Evolutionary conservation across 352 stramenopile genomes (phyloP).

Genomic region (Lagenidium giganteum): DNA sequence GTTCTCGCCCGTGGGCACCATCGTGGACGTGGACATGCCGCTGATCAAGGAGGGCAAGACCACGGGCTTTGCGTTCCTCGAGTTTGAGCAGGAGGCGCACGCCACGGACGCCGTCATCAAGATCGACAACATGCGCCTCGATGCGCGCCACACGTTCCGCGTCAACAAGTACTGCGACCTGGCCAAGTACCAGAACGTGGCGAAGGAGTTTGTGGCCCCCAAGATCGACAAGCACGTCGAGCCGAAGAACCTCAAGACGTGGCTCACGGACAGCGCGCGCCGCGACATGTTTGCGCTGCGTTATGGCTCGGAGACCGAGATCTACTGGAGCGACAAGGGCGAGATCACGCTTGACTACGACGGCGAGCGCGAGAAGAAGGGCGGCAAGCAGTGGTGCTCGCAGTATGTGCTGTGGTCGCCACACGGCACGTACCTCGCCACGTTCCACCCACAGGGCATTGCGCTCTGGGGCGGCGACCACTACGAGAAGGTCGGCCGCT

Average conservation of each 20-base stretch:
- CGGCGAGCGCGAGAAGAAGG: constrained; percentile 93
- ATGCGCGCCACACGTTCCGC: constrained; percentile 96
- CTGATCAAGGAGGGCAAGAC: constrained; percentile 52
- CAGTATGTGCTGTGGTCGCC: constrained; percentile 98
- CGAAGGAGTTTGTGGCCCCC: constrained; percentile 72
- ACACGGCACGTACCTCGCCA: constrained; percentile 96
- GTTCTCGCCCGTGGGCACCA: constrained; percentile 71
- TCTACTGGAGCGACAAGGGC: constrained; percentile 94
- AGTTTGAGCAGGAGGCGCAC: constrained; percentile 72
- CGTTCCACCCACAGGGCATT: constrained; percentile 96
- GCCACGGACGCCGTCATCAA: constrained; percentile 76
- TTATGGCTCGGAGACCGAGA: constrained; percentile 93
- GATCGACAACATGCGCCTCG: constrained; percentile 88
- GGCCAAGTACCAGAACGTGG: constrained; percentile 68
- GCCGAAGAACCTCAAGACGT: constrained; percentile 91
- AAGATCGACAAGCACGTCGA: constrained; percentile 86
- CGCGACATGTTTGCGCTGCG: constrained; percentile 95
- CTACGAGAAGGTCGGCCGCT: constrained; percentile 97
- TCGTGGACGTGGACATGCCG: constrained; percentile 81
- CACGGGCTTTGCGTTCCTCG: constrained; percentile 77
- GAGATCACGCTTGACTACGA: constrained; percentile 92
- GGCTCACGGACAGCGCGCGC: constrained; percentile 88
- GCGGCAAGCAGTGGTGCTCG: constrained; percentile 96
- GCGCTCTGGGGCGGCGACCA: constrained; percentile 96
- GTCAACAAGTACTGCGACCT: constrained; percentile 92